Evolutionary conservation across 2,329 filamentous ascomycete genomes (phyloP).

Genomic region (Fusarium torulosum): DNA sequence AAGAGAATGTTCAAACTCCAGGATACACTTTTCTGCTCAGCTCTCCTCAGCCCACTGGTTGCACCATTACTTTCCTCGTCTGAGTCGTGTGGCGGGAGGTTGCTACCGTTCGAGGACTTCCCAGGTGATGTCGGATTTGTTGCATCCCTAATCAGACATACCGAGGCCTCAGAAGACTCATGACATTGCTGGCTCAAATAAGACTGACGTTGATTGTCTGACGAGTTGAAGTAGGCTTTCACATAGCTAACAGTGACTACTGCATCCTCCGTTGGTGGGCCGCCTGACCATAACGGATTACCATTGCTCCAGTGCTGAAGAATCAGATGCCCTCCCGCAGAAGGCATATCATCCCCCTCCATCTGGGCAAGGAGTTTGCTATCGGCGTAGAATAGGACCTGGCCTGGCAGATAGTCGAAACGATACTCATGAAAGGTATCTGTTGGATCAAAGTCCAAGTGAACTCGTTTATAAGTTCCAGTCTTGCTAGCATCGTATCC

Average conservation of each 20-base stretch:
- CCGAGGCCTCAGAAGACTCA: conserved; percentile 13
- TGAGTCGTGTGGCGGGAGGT: not conserved
- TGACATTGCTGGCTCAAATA: conserved; percentile 28
- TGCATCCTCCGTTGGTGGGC: conserved; percentile 74
- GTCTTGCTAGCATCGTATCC: conserved; percentile 74
- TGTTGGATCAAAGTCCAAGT: conserved; percentile 76
- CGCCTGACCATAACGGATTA: conserved; percentile 76
- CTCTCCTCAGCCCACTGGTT: not conserved
- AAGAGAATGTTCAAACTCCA: not conserved
- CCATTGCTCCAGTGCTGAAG: conserved; percentile 86
- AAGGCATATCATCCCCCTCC: conserved; percentile 68
- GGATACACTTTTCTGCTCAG: not conserved
- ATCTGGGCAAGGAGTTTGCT: conserved; percentile 68
- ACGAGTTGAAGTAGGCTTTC: conserved; percentile 85
- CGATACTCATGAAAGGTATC: conserved; percentile 80
- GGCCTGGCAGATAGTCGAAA: conserved; percentile 76
- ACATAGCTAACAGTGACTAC: conserved; percentile 75
- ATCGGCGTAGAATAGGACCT: conserved; percentile 78
- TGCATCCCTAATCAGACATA: conserved; percentile 46
- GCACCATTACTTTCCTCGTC: not conserved
- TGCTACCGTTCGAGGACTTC: conserved; percentile 23
- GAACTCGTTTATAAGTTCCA: conserved; percentile 66
- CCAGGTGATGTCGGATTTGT: conserved; percentile 45
- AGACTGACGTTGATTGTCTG: conserved; percentile 50
- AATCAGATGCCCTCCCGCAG: conserved; percentile 72